phyloP scores from a whole-genome alignment of 192 early-diverging fungal genomes.

The Coemansia sp. region DNA sequence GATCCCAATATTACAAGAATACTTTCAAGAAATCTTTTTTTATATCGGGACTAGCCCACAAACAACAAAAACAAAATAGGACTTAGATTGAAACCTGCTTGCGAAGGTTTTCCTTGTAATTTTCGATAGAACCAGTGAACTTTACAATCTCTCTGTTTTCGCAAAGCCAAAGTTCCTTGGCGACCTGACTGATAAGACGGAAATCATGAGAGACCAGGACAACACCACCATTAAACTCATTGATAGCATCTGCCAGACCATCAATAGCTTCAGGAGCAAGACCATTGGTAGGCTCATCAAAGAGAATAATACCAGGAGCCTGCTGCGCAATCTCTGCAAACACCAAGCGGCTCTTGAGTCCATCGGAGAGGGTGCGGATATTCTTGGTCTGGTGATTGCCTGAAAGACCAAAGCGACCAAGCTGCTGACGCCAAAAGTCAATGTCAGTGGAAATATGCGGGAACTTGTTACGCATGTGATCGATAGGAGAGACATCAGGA shows the following conservation, averaged over 20 bases:
- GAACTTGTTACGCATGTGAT: conserved; percentile 87
- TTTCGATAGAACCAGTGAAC: conserved; percentile 78
- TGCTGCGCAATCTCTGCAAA: conserved; percentile 69
- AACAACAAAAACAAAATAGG: conserved; percentile 8
- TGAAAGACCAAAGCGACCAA: conserved; percentile 93
- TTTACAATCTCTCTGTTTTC: conserved; percentile 73
- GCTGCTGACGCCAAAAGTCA: conserved; percentile 85
- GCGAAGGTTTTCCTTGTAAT: conserved; percentile 88
- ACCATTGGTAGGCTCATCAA: conserved; percentile 96
- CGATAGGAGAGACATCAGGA: conserved; percentile 80
- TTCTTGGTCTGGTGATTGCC: conserved; percentile 88
- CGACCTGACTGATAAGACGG: conserved; percentile 94
- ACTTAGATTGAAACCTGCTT: conserved; percentile 64
- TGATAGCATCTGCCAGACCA: conserved; percentile 93
- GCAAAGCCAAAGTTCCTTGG: conserved; percentile 92
- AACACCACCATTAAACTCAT: conserved; percentile 91
- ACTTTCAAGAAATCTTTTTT: not conserved
- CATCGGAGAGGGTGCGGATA: conserved; percentile 89
- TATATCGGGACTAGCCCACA: not conserved
- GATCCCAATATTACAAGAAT: too few species aligned
- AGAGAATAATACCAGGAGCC: conserved; percentile 82
- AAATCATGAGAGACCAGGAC: conserved; percentile 99
- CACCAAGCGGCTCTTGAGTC: conserved; percentile 89
- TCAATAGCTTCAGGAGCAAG: conserved; percentile 93
- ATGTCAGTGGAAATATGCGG: conserved; percentile 77